Conservation (phyloP, 2,329 filamentous ascomycete species). For the Akanthomyces dipterigenus region DNA sequence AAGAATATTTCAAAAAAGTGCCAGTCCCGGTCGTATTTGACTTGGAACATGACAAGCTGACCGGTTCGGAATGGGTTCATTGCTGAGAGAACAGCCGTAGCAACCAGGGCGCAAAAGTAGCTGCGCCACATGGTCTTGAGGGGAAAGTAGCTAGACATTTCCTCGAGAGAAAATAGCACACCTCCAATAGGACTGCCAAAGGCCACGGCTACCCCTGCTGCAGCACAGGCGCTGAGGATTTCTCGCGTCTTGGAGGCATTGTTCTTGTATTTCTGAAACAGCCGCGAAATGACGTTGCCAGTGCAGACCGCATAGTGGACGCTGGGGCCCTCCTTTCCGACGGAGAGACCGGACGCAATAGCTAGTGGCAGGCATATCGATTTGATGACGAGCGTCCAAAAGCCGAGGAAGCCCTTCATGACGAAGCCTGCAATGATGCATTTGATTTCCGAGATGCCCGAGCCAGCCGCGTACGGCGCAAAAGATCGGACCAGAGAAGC, state of each 20-base stretch:
- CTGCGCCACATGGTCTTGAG: slow-evolving; percentile 97
- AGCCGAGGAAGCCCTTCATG: slow-evolving; percentile 95
- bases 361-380: slow-evolving; percentile 83
- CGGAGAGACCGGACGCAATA: slow-evolving; percentile 87
- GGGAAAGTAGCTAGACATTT: slow-evolving; percentile 95
- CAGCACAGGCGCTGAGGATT: slow-evolving; percentile 89
- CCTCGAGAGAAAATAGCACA: slow-evolving; percentile 92
- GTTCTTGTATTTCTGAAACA: slow-evolving; percentile 86
- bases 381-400: slow-evolving; percentile 90
- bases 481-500: slow-evolving; percentile 83
- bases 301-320: slow-evolving; percentile 99
- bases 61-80: slow-evolving; percentile 98
- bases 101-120: slow-evolving; percentile 95
- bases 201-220: slow-evolving; percentile 89
- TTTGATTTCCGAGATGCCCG: slow-evolving; percentile 97
- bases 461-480: slow-evolving; percentile 92
- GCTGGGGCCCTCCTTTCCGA: slow-evolving; percentile 95
- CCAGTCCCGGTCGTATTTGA: slow-evolving; percentile 92
- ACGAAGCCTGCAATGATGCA: slow-evolving; percentile 98
- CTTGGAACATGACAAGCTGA: slow-evolving; percentile 98
- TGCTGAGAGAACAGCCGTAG: slow-evolving; percentile 82
- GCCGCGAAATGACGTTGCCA: slow-evolving; percentile 87
- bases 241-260: slow-evolving; percentile 94
- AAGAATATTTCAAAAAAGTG: slow-evolving; percentile 96
- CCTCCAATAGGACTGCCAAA: slow-evolving; percentile 97